These are phyloP conservation scores for Anethum foeniculum DNA, from an alignment of 140 eudicot species.

Conservation along the genomic window DNA sequence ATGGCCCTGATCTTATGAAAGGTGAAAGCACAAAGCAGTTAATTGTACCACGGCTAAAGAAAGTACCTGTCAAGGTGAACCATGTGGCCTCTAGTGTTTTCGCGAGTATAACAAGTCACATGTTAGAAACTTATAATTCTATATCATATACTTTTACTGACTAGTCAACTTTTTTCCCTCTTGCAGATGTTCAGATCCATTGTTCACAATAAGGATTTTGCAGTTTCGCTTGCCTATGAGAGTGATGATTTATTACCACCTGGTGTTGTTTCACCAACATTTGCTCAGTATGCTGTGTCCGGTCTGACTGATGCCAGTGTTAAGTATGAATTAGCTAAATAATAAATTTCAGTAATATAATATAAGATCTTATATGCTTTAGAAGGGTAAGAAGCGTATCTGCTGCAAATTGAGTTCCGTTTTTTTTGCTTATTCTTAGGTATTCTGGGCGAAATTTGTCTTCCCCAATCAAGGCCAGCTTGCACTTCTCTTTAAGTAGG, in stretches of 20 bases:
- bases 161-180: conserved; percentile 1
- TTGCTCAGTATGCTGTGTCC: conserved; percentile 72
- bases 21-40: conserved; percentile 79
- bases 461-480: conserved; percentile 82
- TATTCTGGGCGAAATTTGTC: conserved; percentile 81
- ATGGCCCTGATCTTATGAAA: conserved; percentile 78
- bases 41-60: conserved; percentile 80
- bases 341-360: conserved; percentile 5
- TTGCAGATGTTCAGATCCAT: conserved; percentile 86
- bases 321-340: conserved; percentile 43
- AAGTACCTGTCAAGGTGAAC: conserved; percentile 82
- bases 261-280: conserved; percentile 62
- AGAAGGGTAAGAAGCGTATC: not conserved
- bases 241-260: conserved; percentile 73
- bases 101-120: conserved; percentile 2
- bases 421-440: conserved; percentile 34
- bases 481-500: conserved; percentile 89
- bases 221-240: conserved; percentile 75
- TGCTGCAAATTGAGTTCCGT: conserved; percentile 7
- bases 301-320: conserved; percentile 87
- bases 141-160: not conserved
- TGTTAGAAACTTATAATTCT: not conserved
- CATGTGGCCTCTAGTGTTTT: conserved; percentile 2
- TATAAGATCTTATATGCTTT: conserved; percentile 6
- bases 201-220: conserved; percentile 80